A percentile compares a stretch with the other conserved stretches of the same genome.
Evolutionary conservation across 148 eudicot species (phyloP).

Genomic region (Vaccinium vitisidaea): DNA sequence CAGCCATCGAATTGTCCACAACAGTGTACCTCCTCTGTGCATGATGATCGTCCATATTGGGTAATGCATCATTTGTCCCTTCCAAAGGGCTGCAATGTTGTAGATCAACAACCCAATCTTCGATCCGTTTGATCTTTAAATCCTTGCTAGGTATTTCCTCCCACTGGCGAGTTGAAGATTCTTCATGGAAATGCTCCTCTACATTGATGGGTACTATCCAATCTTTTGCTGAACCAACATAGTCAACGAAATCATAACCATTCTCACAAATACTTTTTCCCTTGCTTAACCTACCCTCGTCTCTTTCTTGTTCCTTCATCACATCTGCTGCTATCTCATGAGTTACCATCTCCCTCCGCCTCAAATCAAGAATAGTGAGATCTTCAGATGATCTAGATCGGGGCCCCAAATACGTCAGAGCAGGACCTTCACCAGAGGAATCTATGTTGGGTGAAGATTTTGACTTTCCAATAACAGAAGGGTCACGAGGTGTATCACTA

Average conservation of each 20-base stretch:
- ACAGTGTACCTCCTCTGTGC: constrained; percentile 21
- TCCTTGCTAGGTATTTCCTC: constrained; percentile 43
- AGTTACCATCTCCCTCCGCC: constrained; percentile 29
- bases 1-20: constrained; percentile 28
- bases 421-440: constrained; percentile 26
- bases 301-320: constrained; percentile 24
- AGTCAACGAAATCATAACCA: constrained; percentile 46
- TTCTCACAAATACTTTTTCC: constrained; percentile 45
- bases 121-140: constrained; percentile 59
- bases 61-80: constrained; percentile 35
- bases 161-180: constrained; percentile 38
- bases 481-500: constrained; percentile 29
- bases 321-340: constrained; percentile 26
- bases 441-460: constrained; percentile 59
- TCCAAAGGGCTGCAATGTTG: constrained; percentile 62
- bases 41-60: constrained; percentile 25
- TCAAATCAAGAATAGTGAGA: constrained; percentile 32
- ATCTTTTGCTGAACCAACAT: constrained; percentile 67
- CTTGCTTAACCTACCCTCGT: constrained; percentile 20
- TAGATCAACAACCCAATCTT: constrained; percentile 78
- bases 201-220: constrained; percentile 64
- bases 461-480: constrained; percentile 44
- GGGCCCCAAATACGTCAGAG: constrained; percentile 10
- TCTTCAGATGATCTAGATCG: constrained; percentile 55
- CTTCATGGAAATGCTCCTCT: constrained; percentile 29